These are phyloP conservation scores for Phytophthora constricta DNA, from an alignment of 352 stramenopile genomes.

Conservation along the genomic window DNA sequence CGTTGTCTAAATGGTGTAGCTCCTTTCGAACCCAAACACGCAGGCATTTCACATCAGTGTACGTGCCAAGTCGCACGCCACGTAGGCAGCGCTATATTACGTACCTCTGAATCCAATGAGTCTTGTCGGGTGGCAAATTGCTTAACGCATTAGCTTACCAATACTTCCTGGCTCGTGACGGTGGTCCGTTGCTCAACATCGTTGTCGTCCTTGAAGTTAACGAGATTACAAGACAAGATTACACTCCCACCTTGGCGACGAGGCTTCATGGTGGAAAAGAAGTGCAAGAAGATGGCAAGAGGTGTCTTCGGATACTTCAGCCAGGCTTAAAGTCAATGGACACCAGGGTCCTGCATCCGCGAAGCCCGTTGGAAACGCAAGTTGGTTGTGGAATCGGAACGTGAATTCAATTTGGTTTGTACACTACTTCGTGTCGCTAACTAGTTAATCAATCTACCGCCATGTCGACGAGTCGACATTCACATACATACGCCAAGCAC, in stretches of 20 bases:
- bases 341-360: background rate
- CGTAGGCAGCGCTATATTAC: too few relatives aligned
- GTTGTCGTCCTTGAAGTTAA: background rate
- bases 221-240: background rate
- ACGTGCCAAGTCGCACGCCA: slow-evolving; percentile 23
- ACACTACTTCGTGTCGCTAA: slow-evolving; percentile 40
- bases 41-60: slow-evolving; percentile 18
- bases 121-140: too few relatives aligned
- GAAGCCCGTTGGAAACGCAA: slow-evolving; percentile 10
- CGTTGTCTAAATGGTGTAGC: slow-evolving; percentile 30
- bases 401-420: slow-evolving; percentile 17
- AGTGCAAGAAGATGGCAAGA: background rate
- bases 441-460: too few relatives aligned
- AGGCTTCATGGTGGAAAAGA: background rate
- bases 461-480: too few relatives aligned
- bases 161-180: too few relatives aligned
- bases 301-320: background rate
- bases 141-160: too few relatives aligned
- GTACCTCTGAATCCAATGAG: too few relatives aligned
- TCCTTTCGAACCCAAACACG: slow-evolving; percentile 11
- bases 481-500: slow-evolving; percentile 32
- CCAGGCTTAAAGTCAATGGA: background rate
- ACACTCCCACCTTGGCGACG: background rate
- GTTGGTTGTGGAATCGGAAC: background rate
- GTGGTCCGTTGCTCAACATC: background rate